phyloP scores from a whole-genome alignment of 495 filamentous ascomycete genomes.

The Sphaerosporella brunnea region DNA sequence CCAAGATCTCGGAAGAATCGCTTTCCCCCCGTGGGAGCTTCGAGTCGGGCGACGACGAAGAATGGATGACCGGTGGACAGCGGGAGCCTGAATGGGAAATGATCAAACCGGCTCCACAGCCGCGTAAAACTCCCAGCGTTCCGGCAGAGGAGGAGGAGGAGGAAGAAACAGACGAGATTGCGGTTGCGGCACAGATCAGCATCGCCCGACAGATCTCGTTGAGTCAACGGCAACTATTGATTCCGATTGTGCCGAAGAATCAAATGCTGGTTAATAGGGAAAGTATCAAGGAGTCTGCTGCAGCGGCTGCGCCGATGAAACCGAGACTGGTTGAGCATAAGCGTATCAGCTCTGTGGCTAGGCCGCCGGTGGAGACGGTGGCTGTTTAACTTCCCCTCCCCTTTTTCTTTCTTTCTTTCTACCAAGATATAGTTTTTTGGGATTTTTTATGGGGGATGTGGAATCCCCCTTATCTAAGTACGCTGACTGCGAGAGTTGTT shows the following conservation, averaged over 20 bases:
- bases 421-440: background rate
- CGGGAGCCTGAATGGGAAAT: conserved; percentile 24
- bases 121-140: too few species aligned
- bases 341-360: background rate
- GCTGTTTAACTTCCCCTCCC: background rate
- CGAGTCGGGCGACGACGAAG: conserved; percentile 22
- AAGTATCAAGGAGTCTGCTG: background rate
- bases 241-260: conserved; percentile 20
- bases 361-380: background rate
- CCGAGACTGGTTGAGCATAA: background rate
- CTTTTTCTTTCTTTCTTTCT: background rate
- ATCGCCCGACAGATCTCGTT: conserved; percentile 23
- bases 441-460: background rate
- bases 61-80: conserved; percentile 1
- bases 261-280: conserved; percentile 16
- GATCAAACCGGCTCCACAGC: too few species aligned
- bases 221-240: conserved; percentile 19
- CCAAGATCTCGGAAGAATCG: conserved; percentile 21
- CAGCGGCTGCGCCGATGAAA: background rate
- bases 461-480: background rate
- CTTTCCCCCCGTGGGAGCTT: conserved; percentile 19
- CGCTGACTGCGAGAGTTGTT: background rate
- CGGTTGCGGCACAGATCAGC: conserved; percentile 20
- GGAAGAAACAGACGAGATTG: background rate
- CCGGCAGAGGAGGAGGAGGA: background rate